Base-by-base conservation (phyloP, 441 rosid species). In the Gossypium aridum region DNA sequence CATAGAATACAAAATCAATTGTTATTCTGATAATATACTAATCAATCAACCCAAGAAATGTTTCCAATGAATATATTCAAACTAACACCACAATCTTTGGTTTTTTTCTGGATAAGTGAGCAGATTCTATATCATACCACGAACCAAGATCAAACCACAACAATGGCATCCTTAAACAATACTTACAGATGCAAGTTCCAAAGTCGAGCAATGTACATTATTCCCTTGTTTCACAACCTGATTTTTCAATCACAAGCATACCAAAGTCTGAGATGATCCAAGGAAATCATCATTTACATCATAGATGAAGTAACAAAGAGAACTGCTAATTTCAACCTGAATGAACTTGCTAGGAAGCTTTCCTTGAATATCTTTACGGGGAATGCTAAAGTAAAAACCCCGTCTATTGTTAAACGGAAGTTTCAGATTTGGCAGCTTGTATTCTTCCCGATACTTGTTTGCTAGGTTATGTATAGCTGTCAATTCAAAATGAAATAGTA, bases 181-280 rank as follows among this genome's bases (percentile, higher is more conserved):
- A 60, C 98, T 91, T 83, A 96, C 99, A 26, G 98, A 96, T 81
- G 99, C 91, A 34, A 96, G 97, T 84, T 96, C 99, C 82, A 91
- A 83, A 73, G 96, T 92, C 55, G 97, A 93, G 87, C 93, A 96
- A 79, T 92, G 99, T 62, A 90, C 78, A 81, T 96, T 92, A 81
- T 92, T 96, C 78, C 99, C 98, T 82, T 92, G 97, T 84, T 89
- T 96, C 78, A 91, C 80, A 57, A 91, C 92, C 98, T 96, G 84
- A 66, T 71, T 85, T 51, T 31, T 78, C 67, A 71, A 66, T 77
- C 79, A 75, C 56, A 70, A 78, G 61, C 49, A 71, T 47, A 79
- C 68, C 7, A 39, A 63, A 73, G 39, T 82, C 77, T 83, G 74
- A 82, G 73, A 76, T 56, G 62, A 77, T 69, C 57, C 53, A 53